Conservation (phyloP, 495 filamentous ascomycete species). For the Echria macrotheca region DNA sequence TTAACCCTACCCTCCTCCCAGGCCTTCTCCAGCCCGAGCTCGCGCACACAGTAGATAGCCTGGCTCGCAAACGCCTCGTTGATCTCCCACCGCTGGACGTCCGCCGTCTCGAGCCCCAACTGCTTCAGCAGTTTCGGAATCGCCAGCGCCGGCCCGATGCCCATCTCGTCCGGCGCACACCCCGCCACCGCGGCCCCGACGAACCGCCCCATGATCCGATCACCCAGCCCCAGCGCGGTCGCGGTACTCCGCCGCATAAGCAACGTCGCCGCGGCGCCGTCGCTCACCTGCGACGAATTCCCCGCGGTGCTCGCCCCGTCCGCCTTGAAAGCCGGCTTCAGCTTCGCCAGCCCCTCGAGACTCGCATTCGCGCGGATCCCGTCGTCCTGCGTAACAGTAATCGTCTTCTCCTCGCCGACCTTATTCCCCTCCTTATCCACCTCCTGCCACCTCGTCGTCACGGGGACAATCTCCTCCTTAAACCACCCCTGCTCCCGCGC, state of each 20-base stretch:
- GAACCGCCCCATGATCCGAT: slow-evolving; percentile 71
- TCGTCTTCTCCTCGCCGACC: slow-evolving; percentile 39
- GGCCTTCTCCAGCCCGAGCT: slow-evolving; percentile 58
- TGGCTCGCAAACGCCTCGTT: slow-evolving; percentile 95
- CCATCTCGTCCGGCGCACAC: slow-evolving; percentile 88
- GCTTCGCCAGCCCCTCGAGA: slow-evolving; percentile 61
- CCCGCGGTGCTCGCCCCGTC: slow-evolving; percentile 77
- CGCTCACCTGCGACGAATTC: slow-evolving; percentile 80
- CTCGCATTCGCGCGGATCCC: slow-evolving; percentile 66
- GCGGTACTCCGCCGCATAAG: slow-evolving; percentile 85
- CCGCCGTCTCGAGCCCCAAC: slow-evolving; percentile 56
- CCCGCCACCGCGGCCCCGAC: slow-evolving; percentile 68
- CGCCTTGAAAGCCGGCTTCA: slow-evolving; percentile 78
- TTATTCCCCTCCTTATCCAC: slow-evolving; percentile 57
- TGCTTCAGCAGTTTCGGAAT: slow-evolving; percentile 72
- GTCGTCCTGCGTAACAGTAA: slow-evolving; percentile 69
- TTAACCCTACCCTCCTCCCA: slow-evolving; percentile 68
- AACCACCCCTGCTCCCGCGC: slow-evolving; percentile 68
- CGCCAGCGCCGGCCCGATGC: slow-evolving; percentile 77
- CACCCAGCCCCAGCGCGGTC: slow-evolving; percentile 60
- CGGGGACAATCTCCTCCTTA: slow-evolving; percentile 71
- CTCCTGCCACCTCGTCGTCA: slow-evolving; percentile 60
- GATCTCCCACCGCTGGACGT: slow-evolving; percentile 90
- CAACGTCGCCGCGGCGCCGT: slow-evolving; percentile 78
- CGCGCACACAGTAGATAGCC: slow-evolving; percentile 71